Base-by-base conservation (phyloP, 2,329 filamentous ascomycete genomes). In the Helotiales sp. region DNA sequence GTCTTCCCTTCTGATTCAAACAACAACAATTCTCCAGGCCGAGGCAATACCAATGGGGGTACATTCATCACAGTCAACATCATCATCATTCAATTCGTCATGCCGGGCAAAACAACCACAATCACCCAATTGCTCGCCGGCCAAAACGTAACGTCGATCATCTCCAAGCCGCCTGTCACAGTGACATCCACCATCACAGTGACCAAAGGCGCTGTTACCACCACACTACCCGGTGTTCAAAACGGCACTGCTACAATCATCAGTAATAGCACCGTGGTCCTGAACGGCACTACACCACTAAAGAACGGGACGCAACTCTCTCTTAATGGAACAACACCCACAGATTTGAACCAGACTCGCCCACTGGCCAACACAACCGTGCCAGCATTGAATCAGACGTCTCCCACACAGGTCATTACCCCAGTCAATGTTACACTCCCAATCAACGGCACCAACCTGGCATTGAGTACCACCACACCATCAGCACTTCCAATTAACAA, bases 231-330 rank as follows among this genome's bases (percentile, higher is more conserved):
- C 6, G 63, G 62, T 20, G 32, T 69, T 3, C 24, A n/a, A 13
- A 65, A 70, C 32, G 67, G 67, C 10, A 69, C 63, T 6, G 67
- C 65, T 22, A 63, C 66, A 24, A 37, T 70, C 13, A 63, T 70
- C 15, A 60, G 49, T 8, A 70, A 70, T 34, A 69, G 49, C 1
- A 70, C 69, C 3, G 59, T 69, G 1, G n/a, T 60, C 4, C 22
- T 62, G n/a, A 67, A 61, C 54, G 62, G 34, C 1, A 67, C 37
- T 40, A 8, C 43, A 5, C 62, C 50, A 34, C 13, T 50, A 2
- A n/a, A 47, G 11, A 66, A 61, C 58, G 58, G 47, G 13, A 62
- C 64, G 34, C 24, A n/a, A 10, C 43, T 30, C 15, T 2, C 45
- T 20, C 6, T 30, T 5, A 54, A 61, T 11, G 47, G 24, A 2